These are phyloP conservation scores for Hymenoscyphus fructigenus DNA, from an alignment of 2,329 filamentous ascomycete species.

Conservation along the genomic window DNA sequence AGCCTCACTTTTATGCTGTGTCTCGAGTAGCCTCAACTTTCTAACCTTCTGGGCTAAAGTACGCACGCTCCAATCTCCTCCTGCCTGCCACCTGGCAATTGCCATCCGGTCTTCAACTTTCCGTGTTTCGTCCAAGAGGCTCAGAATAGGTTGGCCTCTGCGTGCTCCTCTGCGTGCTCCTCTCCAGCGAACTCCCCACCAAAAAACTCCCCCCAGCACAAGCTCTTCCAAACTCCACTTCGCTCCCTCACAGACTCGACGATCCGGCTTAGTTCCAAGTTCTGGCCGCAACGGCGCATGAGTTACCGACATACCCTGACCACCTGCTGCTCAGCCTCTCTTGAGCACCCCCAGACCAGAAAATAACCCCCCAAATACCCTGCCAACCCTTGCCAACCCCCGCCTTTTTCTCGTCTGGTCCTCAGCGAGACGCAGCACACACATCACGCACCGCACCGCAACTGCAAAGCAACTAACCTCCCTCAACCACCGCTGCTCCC, in stretches of 20 bases:
- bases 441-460: not conserved
- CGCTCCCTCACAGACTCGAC: not conserved
- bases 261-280: constrained; percentile 1
- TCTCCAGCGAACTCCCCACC: not conserved
- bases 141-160: not conserved
- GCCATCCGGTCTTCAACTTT: not conserved
- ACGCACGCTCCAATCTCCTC: not conserved
- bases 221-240: not conserved
- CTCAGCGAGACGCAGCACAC: not conserved
- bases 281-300: not conserved
- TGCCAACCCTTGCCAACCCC: not conserved
- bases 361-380: not conserved
- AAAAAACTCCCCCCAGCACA: not conserved
- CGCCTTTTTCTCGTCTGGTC: constrained; percentile 3
- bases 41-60: too few relatives aligned
- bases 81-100: not conserved
- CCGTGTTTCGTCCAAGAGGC: not conserved
- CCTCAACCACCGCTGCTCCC: not conserved
- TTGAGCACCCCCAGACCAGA: not conserved
- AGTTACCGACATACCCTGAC: not conserved
- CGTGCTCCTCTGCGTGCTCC: too few relatives aligned
- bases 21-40: too few relatives aligned
- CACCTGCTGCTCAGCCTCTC: not conserved
- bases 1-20: too few relatives aligned
- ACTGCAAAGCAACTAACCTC: not conserved